Conservation (phyloP, 2,329 filamentous ascomycete species). For the Knufia fluminis region DNA sequence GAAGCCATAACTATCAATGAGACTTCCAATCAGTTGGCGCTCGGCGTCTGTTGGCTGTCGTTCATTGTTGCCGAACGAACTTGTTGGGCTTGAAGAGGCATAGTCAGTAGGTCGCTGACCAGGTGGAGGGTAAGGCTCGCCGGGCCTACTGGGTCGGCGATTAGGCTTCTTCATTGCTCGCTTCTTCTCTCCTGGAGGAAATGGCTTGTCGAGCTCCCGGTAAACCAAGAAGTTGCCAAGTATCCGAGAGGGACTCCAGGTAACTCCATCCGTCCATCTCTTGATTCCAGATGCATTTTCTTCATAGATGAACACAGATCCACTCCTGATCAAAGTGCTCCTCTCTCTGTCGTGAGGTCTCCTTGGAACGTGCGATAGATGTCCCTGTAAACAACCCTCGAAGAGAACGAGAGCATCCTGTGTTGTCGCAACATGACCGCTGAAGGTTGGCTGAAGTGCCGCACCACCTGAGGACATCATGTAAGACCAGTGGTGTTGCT, state of each 20-base stretch:
- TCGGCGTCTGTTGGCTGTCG: constrained; percentile 39
- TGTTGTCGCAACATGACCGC: constrained; percentile 59
- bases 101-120: constrained; percentile 15
- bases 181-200: constrained; percentile 77
- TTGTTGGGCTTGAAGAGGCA: constrained; percentile 7
- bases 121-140: constrained; percentile 42
- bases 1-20: constrained; percentile 85
- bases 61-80: constrained; percentile 18
- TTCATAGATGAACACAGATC: constrained; percentile 84
- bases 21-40: constrained; percentile 63
- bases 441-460: constrained; percentile 54
- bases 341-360: constrained; percentile 81
- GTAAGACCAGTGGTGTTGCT: not conserved
- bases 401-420: constrained; percentile 71
- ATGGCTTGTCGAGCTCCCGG: constrained; percentile 67
- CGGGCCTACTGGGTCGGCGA: constrained; percentile 41
- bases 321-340: constrained; percentile 66
- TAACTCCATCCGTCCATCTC: constrained; percentile 84
- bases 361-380: constrained; percentile 65
- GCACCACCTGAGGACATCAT: constrained; percentile 28
- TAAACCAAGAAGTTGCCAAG: constrained; percentile 80
- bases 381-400: constrained; percentile 64
- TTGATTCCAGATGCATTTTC: constrained; percentile 86
- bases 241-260: constrained; percentile 84
- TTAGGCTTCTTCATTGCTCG: constrained; percentile 63